Evolutionary conservation across 2,329 filamentous ascomycete genomes (phyloP).

Genomic region (Grosmannia penicillata): DNA sequence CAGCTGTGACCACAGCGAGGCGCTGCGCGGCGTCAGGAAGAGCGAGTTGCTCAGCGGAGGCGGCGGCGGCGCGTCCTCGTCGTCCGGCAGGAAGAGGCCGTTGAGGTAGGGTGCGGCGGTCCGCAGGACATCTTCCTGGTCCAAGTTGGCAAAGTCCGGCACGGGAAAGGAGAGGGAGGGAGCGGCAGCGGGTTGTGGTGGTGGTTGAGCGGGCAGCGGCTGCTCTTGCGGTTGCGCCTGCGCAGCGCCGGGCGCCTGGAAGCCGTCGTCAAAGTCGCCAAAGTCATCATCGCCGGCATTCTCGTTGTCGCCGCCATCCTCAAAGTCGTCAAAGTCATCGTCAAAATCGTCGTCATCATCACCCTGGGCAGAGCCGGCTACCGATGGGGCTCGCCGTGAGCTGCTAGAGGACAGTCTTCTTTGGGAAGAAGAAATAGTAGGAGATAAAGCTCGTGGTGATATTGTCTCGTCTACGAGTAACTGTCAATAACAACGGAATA

Average conservation of each 20-base stretch:
- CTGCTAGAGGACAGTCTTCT: slow-evolving; percentile 15
- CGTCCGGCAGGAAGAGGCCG: slow-evolving; percentile 46
- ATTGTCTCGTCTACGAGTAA: slow-evolving; percentile 21
- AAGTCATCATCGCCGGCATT: slow-evolving; percentile 40
- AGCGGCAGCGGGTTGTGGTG: slow-evolving; percentile 8
- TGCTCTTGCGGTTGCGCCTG: slow-evolving; percentile 15
- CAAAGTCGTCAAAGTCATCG: slow-evolving; percentile 49
- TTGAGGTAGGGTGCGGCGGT: slow-evolving; percentile 53
- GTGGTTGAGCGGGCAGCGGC: slow-evolving; percentile 15
- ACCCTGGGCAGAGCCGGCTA: slow-evolving; percentile 10
- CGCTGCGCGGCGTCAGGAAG: slow-evolving; percentile 73
- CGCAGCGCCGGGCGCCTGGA: slow-evolving; percentile 35
- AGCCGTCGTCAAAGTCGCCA: slow-evolving; percentile 60
- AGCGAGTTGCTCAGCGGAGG: slow-evolving; percentile 43
- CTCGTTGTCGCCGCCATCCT: slow-evolving; percentile 38
- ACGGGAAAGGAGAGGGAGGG: slow-evolving; percentile 27
- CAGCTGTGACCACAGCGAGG: slow-evolving; percentile 90
- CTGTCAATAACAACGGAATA: slow-evolving; percentile 15
- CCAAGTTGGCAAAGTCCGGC: slow-evolving; percentile 50
- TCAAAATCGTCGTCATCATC: slow-evolving; percentile 34
- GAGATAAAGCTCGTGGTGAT: slow-evolving; percentile 17
- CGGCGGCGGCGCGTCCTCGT: slow-evolving; percentile 34
- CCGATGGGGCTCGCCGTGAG: background rate
- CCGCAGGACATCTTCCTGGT: slow-evolving; percentile 42
- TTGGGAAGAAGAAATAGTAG: slow-evolving; percentile 16